Base-by-base conservation (phyloP, 2,329 filamentous ascomycete genomes). In the Neocucurbitaria cava region DNA sequence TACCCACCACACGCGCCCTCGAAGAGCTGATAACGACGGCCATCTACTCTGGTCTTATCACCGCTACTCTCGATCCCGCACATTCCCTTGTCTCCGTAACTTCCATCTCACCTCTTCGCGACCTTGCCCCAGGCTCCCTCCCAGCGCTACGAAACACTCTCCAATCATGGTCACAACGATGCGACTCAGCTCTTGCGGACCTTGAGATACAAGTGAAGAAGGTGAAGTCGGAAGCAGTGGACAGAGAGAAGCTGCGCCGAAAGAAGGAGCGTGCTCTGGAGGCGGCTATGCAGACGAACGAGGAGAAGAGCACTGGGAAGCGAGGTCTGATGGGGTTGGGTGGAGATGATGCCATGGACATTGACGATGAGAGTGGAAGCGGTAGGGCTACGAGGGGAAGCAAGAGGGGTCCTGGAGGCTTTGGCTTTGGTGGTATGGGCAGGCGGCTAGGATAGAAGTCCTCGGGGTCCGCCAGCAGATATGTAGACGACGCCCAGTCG, bases 21-120 rank as follows among this genome's bases (percentile, higher is more conserved):
- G 95, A 99, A 80, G 86, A 89, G 62, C 85, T 97, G 56, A 87
- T 98, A 64, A 95, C 94, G 64, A 87, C 87, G 33, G 90, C 92
- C 65, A 89, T 97, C 71, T 98, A 97, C 79, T 87, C 89, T 5
- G 90, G 89, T 36, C 85, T 99, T 2, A 79, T 99, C 44, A 84
- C 85, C 35, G 94, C 89, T 6, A 93, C 91, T 36, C 88, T 99
- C 51, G 91, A 97, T 71, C 91, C 93, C 3, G 85, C 86, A 53
- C 83, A 88, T 50, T 86, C 89, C 30, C 83, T 85, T 56, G 89
- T 98, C 20, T 85, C 89, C 70, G 87, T 98, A 49, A 89, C 88
- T 46, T 89, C 90, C 56, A 87, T 97, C 28, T 87, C 93, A 0
- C 90, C 95, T 0, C 85, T 97, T 1, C 92, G 95, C 18, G 95